Evolutionary conservation across 129 eudicot species (phyloP), one percentile per base, ranked within the genome.

Genomic region (Escallonia herrerae): DNA sequence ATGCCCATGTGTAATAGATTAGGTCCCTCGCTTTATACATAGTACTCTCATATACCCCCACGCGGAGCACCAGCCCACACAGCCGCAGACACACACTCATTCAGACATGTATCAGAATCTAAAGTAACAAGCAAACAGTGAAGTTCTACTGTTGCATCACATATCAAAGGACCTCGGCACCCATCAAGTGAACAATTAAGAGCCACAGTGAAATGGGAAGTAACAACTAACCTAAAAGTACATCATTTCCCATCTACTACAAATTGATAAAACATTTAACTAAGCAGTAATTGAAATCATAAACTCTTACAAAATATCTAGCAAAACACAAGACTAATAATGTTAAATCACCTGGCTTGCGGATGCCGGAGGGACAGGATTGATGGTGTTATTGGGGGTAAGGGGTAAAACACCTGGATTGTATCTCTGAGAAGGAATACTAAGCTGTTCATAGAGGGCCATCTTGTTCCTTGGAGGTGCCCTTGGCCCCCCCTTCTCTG

Each of bases 401-500:
- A 43, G 6, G 8, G 81, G 66, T 73, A 53, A 13, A 12, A 46
- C 69, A 39, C 76, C 80, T 15, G 77, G 67, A 64, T 68, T 80
- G 60, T 77, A 90, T 78, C 93, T 84, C 76, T 89, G 97, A 11
- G 97, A 89, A 69, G 99, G 97, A 47, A 89, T 84, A 51, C 95
- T 94, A 51, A 94, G 95, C 70, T 94, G 99, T 71, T 94, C 99
- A 77, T 86, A 94, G 51, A 94, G 94, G 48, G 99, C 99, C 97
- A 94, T 94, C 87, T 89, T 94, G 72, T 94, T 94, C 71, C 99
- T 86, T 37, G 99, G 99, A 68, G 99, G 99, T 67, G 97, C 99
- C 72, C 95, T 80, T 65, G 99, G 99, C 58, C 99, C 99, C 78
- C 99, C 99, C 77, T 82, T 94, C 63, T 89, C 99, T 2, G 93